phyloP scores from a whole-genome alignment of 441 rosid species.

The Brassica hybrid region DNA sequence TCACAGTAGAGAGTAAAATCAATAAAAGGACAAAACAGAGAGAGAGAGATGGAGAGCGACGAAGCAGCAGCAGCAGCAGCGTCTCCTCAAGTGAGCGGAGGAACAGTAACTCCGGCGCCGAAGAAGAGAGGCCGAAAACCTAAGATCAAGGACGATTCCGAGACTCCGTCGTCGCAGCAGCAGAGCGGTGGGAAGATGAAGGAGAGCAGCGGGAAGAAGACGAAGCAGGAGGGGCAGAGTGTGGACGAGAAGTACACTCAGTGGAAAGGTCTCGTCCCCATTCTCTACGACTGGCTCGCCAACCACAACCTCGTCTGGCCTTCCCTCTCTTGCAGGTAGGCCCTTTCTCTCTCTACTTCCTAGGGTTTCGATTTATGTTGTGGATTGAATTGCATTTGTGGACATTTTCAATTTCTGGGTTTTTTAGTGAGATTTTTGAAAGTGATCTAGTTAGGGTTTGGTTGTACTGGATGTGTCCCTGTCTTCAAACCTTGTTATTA shows the following conservation, averaged over 20 bases:
- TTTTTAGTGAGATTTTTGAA: not conserved
- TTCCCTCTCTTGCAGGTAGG: constrained; percentile 96
- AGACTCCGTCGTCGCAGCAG: constrained; percentile 41
- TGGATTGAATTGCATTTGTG: constrained; percentile 5
- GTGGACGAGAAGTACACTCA: constrained; percentile 89
- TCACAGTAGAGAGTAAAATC: not conserved
- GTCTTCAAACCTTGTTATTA: not conserved
- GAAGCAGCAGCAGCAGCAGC: constrained; percentile 48
- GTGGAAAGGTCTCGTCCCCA: constrained; percentile 98
- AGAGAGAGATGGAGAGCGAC: constrained; percentile 42
- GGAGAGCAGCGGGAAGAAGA: constrained; percentile 42
- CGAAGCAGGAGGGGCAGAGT: constrained; percentile 54
- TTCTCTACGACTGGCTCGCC: constrained; percentile 99
- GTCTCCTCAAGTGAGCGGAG: constrained; percentile 41
- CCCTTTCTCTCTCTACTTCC: not conserved
- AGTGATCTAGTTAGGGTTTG: constrained; percentile 32
- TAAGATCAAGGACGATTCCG: constrained; percentile 75
- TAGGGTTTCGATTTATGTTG: constrained; percentile 31
- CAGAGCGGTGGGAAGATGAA: constrained; percentile 41
- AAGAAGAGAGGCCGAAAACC: constrained; percentile 94
- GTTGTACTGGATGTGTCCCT: not conserved
- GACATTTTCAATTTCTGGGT: constrained; percentile 15
- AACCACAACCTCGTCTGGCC: constrained; percentile 99
- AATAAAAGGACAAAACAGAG: not conserved
- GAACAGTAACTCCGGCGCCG: constrained; percentile 43